Evolutionary conservation across 208 protist genomes (phyloP).

Genomic region (Crithidia bombi): DNA sequence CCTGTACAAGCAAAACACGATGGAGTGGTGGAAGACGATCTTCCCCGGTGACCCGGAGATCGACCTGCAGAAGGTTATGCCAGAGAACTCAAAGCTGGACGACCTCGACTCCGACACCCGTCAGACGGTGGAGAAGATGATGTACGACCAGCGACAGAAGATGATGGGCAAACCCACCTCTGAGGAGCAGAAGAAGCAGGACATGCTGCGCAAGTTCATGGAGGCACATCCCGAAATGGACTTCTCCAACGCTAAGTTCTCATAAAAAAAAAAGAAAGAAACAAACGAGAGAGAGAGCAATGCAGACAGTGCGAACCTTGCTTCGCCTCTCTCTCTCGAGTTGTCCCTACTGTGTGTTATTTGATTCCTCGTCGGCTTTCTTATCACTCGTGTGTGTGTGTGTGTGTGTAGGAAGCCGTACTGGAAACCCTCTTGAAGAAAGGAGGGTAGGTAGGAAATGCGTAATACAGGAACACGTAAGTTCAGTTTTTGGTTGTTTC

Average conservation of each 20-base stretch:
- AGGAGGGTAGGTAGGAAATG: too few species aligned
- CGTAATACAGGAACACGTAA: too few species aligned
- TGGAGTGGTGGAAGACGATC: constrained; percentile 95
- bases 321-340: too few species aligned
- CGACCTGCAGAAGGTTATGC: constrained; percentile 94
- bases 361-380: too few species aligned
- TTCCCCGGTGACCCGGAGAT: constrained; percentile 89
- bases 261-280: constrained; percentile 34
- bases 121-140: constrained; percentile 97
- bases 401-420: too few species aligned
- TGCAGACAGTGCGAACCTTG: too few species aligned
- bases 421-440: too few species aligned
- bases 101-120: constrained; percentile 94
- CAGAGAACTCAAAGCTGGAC: constrained; percentile 95
- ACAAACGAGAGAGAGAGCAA: constrained; percentile 11
- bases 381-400: too few species aligned
- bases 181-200: constrained; percentile 94
- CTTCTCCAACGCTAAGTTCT: constrained; percentile 95
- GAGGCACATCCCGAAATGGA: constrained; percentile 95
- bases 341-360: too few species aligned
- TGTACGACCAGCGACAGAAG: constrained; percentile 96
- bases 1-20: constrained; percentile 89
- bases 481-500: too few species aligned
- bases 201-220: constrained; percentile 96
- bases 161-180: constrained; percentile 93